phyloP scores from a whole-genome alignment of 192 early-diverging fungal species.

The Tieghemiomyces parasiticus region DNA sequence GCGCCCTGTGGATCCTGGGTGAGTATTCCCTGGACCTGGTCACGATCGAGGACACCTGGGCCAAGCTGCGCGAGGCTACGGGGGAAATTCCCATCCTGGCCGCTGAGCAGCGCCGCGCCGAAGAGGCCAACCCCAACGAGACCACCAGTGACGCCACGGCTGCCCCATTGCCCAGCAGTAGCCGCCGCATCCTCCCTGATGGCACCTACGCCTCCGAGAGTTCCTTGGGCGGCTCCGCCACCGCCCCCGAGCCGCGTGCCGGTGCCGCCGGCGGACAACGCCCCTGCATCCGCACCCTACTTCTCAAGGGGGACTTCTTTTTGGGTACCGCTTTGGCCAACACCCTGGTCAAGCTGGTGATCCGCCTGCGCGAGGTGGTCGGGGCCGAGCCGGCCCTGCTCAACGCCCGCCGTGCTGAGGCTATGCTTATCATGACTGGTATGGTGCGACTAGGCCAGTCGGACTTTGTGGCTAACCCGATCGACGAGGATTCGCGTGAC shows the following conservation, averaged over 20 bases:
- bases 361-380: slow-evolving; percentile 42
- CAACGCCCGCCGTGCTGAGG: slow-evolving; percentile 86
- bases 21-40: slow-evolving; percentile 73
- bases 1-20: slow-evolving; percentile 96
- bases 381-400: slow-evolving; percentile 32
- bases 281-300: slow-evolving; percentile 39
- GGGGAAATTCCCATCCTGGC: slow-evolving; percentile 93
- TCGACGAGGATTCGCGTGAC: slow-evolving; percentile 95
- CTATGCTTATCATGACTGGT: slow-evolving; percentile 95
- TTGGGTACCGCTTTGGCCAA: slow-evolving; percentile 79
- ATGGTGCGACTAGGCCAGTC: slow-evolving; percentile 88
- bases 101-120: slow-evolving; percentile 72
- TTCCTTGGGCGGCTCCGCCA: slow-evolving; percentile 46
- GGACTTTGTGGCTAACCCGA: slow-evolving; percentile 62
- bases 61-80: slow-evolving; percentile 61
- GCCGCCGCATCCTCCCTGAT: slow-evolving; percentile 78
- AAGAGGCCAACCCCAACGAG: slow-evolving; percentile 47
- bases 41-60: slow-evolving; percentile 75
- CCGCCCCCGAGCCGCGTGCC: slow-evolving; percentile 29
- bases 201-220: slow-evolving; percentile 97
- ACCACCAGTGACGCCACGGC: slow-evolving; percentile 20
- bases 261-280: slow-evolving; percentile 37
- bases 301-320: slow-evolving; percentile 90
- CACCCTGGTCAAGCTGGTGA: slow-evolving; percentile 76
- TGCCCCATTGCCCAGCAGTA: slow-evolving; percentile 15